Evolutionary conservation across 441 rosid species (phyloP).

Genomic region (Gossypium lobatum): DNA sequence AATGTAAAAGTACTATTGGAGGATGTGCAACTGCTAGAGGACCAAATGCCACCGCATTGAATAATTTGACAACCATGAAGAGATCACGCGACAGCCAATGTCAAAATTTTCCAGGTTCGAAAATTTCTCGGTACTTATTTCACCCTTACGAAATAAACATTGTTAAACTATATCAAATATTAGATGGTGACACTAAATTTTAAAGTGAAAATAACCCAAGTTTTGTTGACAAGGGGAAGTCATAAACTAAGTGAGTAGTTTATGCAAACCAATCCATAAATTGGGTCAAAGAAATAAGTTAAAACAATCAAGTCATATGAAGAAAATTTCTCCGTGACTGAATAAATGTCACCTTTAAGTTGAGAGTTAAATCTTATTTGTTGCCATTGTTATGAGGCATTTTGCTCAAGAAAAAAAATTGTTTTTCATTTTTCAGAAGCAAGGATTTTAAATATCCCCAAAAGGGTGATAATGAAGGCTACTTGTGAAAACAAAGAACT

Average conservation of each 20-base stretch:
- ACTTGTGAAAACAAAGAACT: slow-evolving; percentile 51
- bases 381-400: not conserved
- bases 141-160: not conserved
- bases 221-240: not conserved
- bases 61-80: slow-evolving; percentile 29
- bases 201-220: not conserved
- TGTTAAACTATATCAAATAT: slow-evolving; percentile 4
- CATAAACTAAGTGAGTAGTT: not conserved
- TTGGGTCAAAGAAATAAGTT: not conserved
- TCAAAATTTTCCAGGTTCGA: slow-evolving; percentile 45
- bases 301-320: not conserved
- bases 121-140: slow-evolving; percentile 8
- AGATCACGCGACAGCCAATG: slow-evolving; percentile 34
- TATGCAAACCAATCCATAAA: not conserved
- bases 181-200: slow-evolving; percentile 11
- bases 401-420: not conserved
- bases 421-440: slow-evolving; percentile 35
- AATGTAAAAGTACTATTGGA: slow-evolving; percentile 23
- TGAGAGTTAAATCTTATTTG: not conserved
- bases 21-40: slow-evolving; percentile 30
- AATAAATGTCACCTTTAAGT: not conserved
- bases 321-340: not conserved
- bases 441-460: slow-evolving; percentile 60
- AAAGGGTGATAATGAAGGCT: slow-evolving; percentile 46
- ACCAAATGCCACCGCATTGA: slow-evolving; percentile 19